Evolutionary conservation across 164 flowering plant species (phyloP), one percentile per base, ranked within the genome.

Genomic region (Vitis amurensis): DNA sequence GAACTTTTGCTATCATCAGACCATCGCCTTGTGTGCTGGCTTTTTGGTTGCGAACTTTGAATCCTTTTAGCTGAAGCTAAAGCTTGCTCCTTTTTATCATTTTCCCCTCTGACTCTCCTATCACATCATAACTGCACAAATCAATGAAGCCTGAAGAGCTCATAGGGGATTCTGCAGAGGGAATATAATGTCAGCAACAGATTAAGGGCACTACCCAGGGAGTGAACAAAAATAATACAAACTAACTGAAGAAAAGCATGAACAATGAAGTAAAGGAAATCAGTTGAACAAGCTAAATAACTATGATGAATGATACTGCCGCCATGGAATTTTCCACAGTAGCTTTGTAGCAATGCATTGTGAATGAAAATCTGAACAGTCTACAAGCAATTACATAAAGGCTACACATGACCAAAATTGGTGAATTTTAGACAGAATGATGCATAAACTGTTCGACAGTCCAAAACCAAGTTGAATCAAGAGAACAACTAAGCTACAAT

Each of bases 1-100:
- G 68, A 65, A 57, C 30, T 56, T 55, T 17, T 52, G 12, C 30
- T 66, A 8, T 53, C 68, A 10, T 65, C 57, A 50, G 58, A 27
- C 14, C 23, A 44, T 53, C 51, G 57, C 15, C 68, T 65, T 64
- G 30, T 64, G 8, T 47, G 16, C 55, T 9, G 55, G 55, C 14
- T 51, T 51, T 51, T 51, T 8, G 55, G 14, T 9, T 51, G 11
- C 55, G 12, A 4, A 51, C 14, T 14, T 53, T 53, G 56, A 53
- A 53, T n/a, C 56, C n/a, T 53, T 53, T 53, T 53, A n/a, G 56
- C n/a, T 53, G n/a, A 53, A 53, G n/a, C 4, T 13, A n/a, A 53
- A 11, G 14, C n/a, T 13, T 4, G 56, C 56, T 53, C n/a, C 56
- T 53, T 53, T 12, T 4, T 11, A 14, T 5, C 15, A 53, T 53